Evolutionary conservation across 169 alveolate genomes (phyloP).

Genomic region (Plasmodium reichenowi): DNA sequence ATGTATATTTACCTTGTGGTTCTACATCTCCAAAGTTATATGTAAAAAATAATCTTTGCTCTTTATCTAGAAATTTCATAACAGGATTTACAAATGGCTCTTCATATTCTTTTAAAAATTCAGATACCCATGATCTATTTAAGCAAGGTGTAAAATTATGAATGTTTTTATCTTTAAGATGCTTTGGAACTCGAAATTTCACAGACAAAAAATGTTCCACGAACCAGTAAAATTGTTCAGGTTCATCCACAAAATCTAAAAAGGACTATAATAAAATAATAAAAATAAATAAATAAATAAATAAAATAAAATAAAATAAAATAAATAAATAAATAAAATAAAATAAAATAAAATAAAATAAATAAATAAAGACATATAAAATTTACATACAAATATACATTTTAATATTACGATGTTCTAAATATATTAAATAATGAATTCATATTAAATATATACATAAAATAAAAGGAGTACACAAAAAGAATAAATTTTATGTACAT

Average conservation of each 20-base stretch:
- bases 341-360: no score
- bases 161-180: slow-evolving; percentile 2
- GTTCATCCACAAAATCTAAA: slow-evolving; percentile 65
- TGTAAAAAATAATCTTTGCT: slow-evolving; percentile 23
- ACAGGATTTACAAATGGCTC: slow-evolving; percentile 27
- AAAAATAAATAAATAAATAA: background rate
- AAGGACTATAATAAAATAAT: slow-evolving; percentile 29
- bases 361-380: background rate
- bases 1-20: slow-evolving; percentile 54
- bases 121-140: slow-evolving; percentile 48
- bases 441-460: no score
- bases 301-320: no score
- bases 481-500: no score
- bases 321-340: no score
- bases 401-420: no score
- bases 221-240: slow-evolving; percentile 74
- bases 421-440: no score
- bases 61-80: slow-evolving; percentile 24
- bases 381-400: no score
- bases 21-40: background rate
- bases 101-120: slow-evolving; percentile 50
- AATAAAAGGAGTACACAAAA: no score
- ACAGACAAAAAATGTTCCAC: slow-evolving; percentile 58
- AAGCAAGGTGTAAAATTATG: slow-evolving; percentile 14
- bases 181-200: slow-evolving; percentile 18